Evolutionary conservation across 176 grass and related monocot genomes (phyloP).

Genomic region (Panicum miliaceum): DNA sequence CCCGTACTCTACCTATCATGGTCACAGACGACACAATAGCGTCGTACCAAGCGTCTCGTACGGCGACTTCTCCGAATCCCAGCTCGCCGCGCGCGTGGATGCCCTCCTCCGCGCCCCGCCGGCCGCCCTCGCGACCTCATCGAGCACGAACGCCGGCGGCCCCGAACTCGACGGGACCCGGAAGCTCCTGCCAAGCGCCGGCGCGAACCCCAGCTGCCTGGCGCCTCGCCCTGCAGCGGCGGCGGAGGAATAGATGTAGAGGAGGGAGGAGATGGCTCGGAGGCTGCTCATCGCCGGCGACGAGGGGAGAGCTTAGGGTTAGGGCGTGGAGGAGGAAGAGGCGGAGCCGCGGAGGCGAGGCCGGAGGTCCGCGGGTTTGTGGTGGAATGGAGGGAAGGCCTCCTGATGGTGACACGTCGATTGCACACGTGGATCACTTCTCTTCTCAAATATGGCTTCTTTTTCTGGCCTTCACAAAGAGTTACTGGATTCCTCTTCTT

Average conservation of each 20-base stretch:
- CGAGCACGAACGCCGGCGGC: slow-evolving; percentile 59
- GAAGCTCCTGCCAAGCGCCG: slow-evolving; percentile 43
- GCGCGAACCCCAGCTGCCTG: slow-evolving; percentile 31
- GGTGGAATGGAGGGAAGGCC: slow-evolving; percentile 58
- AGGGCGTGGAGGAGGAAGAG: slow-evolving; percentile 28
- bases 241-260: slow-evolving; percentile 51
- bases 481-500: background rate
- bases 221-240: slow-evolving; percentile 35
- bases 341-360: slow-evolving; percentile 3
- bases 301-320: slow-evolving; percentile 30
- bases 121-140: slow-evolving; percentile 64
- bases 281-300: slow-evolving; percentile 74
- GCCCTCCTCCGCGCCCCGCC: slow-evolving; percentile 52
- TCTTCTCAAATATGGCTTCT: slow-evolving; percentile 45
- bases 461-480: background rate
- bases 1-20: background rate
- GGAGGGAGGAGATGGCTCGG: slow-evolving; percentile 63
- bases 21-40: background rate
- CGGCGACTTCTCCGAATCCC: slow-evolving; percentile 90
- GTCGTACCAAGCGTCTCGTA: slow-evolving; percentile 86
- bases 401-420: slow-evolving; percentile 49
- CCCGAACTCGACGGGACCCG: slow-evolving; percentile 48
- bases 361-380: slow-evolving; percentile 46
- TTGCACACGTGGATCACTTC: slow-evolving; percentile 41
- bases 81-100: slow-evolving; percentile 78